Conservation (phyloP, 31 red algal species). For the Bonnemaisonia californica region DNA sequence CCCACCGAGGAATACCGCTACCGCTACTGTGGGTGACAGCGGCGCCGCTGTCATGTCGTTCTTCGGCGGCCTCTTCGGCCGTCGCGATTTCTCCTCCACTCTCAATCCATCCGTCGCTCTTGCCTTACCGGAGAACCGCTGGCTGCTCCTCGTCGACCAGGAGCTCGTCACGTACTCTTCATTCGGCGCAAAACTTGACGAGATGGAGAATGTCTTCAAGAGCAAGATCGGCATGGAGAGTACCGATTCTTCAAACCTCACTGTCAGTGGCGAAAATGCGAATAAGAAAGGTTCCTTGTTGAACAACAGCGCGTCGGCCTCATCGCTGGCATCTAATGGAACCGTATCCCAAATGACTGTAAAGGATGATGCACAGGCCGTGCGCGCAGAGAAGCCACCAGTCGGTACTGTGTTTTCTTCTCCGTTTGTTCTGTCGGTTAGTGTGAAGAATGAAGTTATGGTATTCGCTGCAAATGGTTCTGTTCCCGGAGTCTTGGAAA, state of each 20-base stretch:
- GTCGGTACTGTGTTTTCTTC: slow-evolving; percentile 58
- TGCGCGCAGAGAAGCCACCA: slow-evolving; percentile 58
- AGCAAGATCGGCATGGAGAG: slow-evolving; percentile 65
- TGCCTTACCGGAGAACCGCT: slow-evolving; percentile 66
- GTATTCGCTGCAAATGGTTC: slow-evolving; percentile 68
- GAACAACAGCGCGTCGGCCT: slow-evolving; percentile 28
- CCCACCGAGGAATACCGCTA: not conserved
- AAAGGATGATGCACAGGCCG: slow-evolving; percentile 44
- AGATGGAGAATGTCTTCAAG: slow-evolving; percentile 83
- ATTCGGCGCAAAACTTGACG: slow-evolving; percentile 75
- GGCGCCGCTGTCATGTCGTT: slow-evolving; percentile 54
- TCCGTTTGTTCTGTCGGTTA: slow-evolving; percentile 65
- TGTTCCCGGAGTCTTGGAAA: slow-evolving; percentile 58
- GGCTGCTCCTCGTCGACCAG: slow-evolving; percentile 66
- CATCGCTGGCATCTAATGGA: slow-evolving; percentile 48
- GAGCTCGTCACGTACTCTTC: slow-evolving; percentile 76
- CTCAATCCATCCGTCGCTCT: slow-evolving; percentile 32
- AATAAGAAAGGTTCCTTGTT: not conserved
- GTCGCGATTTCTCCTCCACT: slow-evolving; percentile 14
- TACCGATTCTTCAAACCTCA: slow-evolving; percentile 17
- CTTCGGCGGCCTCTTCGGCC: slow-evolving; percentile 47
- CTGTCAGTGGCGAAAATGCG: not conserved
- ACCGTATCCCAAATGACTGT: slow-evolving; percentile 66
- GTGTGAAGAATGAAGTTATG: slow-evolving; percentile 54
- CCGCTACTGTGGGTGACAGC: slow-evolving; percentile 35